Evolutionary conservation across 768 basidiomycete species (phyloP).

Genomic region (Podaxis mareebaensis): DNA sequence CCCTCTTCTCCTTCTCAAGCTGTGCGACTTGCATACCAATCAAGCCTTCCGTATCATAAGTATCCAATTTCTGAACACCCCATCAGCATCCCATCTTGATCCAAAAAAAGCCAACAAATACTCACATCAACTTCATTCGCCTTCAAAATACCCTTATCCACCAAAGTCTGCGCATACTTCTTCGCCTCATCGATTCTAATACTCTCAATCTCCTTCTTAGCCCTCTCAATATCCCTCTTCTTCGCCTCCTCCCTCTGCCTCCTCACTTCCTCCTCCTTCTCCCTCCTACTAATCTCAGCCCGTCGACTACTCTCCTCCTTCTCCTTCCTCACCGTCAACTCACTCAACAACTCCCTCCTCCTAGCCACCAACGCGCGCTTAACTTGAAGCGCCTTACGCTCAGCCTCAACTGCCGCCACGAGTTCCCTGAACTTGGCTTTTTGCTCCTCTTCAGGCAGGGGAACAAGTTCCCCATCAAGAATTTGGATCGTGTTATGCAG

Average conservation of each 20-base stretch:
- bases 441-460: constrained; percentile 53
- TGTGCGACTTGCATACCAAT: constrained; percentile 92
- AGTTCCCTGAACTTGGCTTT: constrained; percentile 58
- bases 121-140: constrained; percentile 65
- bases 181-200: constrained; percentile 82
- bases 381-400: constrained; percentile 75
- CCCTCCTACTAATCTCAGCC: constrained; percentile 64
- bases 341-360: constrained; percentile 81
- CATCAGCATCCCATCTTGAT: constrained; percentile 6
- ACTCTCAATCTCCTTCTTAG: constrained; percentile 72
- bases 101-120: constrained; percentile 18
- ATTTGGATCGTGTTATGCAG: constrained; percentile 70
- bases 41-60: constrained; percentile 81
- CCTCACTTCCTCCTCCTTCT: constrained; percentile 69
- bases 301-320: constrained; percentile 83
- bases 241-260: constrained; percentile 63
- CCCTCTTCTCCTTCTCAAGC: constrained; percentile 95
- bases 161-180: constrained; percentile 82
- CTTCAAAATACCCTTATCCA: constrained; percentile 75
- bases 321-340: constrained; percentile 82
- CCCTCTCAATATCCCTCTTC: constrained; percentile 65
- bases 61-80: constrained; percentile 67
- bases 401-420: constrained; percentile 64
- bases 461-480: constrained; percentile 46
- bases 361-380: constrained; percentile 82